These are phyloP conservation scores for Amoeboaphelidium occidentale DNA, from an alignment of 371 early-diverging fungal species.

Conservation along the genomic window DNA sequence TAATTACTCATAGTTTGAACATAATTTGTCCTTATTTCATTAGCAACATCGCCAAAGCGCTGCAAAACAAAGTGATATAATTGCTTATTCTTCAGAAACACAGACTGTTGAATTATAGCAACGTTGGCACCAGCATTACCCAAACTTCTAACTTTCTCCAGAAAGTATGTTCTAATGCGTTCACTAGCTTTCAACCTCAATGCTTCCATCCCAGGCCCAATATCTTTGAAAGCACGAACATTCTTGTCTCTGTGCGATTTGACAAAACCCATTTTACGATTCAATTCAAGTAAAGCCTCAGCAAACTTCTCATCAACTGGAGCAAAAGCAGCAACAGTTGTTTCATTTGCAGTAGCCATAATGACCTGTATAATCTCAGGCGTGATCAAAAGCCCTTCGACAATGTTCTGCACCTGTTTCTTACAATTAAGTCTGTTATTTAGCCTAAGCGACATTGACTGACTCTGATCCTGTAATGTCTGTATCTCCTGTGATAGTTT, in stretches of 20 bases:
- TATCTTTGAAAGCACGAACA: slow-evolving; percentile 45
- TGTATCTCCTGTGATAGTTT: slow-evolving; percentile 65
- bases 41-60: slow-evolving; percentile 61
- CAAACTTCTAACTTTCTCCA: slow-evolving; percentile 51
- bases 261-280: slow-evolving; percentile 55
- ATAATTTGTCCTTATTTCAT: slow-evolving; percentile 59
- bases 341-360: not conserved
- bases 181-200: slow-evolving; percentile 49
- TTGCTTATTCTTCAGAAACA: slow-evolving; percentile 60
- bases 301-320: slow-evolving; percentile 69
- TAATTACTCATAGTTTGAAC: slow-evolving; percentile 54
- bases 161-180: slow-evolving; percentile 57
- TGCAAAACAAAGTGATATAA: slow-evolving; percentile 63
- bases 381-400: slow-evolving; percentile 56
- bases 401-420: slow-evolving; percentile 28
- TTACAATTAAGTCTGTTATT: slow-evolving; percentile 52
- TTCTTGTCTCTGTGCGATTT: slow-evolving; percentile 35
- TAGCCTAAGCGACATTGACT: slow-evolving; percentile 45
- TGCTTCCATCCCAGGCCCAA: slow-evolving; percentile 68
- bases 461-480: slow-evolving; percentile 48
- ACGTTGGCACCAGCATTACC: slow-evolving; percentile 69
- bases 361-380: slow-evolving; percentile 42
- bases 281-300: slow-evolving; percentile 43
- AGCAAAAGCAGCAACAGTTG: slow-evolving; percentile 52
- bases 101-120: slow-evolving; percentile 64